Evolutionary conservation across 2,329 filamentous ascomycete species (phyloP).

Genomic region (Tolypocladium sp.): DNA sequence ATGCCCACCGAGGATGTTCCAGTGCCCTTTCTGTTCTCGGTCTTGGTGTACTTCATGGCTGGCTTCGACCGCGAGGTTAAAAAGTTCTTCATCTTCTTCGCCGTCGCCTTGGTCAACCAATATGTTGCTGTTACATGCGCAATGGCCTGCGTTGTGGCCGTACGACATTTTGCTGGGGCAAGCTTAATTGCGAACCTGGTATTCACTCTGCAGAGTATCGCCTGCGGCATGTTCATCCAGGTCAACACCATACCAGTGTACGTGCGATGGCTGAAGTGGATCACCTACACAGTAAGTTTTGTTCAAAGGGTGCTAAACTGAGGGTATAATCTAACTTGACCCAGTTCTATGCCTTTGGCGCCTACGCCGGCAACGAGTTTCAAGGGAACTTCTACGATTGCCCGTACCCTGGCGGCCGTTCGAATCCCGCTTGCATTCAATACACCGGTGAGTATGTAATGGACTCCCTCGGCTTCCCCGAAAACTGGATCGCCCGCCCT

Average conservation of each 20-base stretch:
- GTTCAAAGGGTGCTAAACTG: not conserved
- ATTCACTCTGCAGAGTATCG: constrained; percentile 66
- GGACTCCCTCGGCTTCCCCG: constrained; percentile 57
- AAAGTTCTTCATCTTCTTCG: constrained; percentile 66
- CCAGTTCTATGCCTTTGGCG: constrained; percentile 62
- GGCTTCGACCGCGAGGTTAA: constrained; percentile 55
- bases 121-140: constrained; percentile 68
- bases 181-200: constrained; percentile 63
- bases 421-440: constrained; percentile 55
- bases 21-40: constrained; percentile 60
- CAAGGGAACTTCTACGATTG: constrained; percentile 64
- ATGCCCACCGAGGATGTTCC: constrained; percentile 64
- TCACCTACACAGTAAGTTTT: constrained; percentile 13
- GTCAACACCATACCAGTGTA: constrained; percentile 65
- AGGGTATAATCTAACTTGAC: not conserved
- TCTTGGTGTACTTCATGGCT: constrained; percentile 71
- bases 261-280: constrained; percentile 69
- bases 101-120: constrained; percentile 58
- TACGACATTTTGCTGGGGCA: constrained; percentile 59
- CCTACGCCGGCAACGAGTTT: constrained; percentile 66
- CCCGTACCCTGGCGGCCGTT: constrained; percentile 49
- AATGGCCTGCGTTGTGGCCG: constrained; percentile 55
- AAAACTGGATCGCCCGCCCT: constrained; percentile 57
- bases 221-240: constrained; percentile 71
- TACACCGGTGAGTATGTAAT: constrained; percentile 65